Percentiles rank a stretch among this genome's conserved stretches.
phyloP scores from a whole-genome alignment of 208 protist genomes.

The Leishmania tropica region DNA sequence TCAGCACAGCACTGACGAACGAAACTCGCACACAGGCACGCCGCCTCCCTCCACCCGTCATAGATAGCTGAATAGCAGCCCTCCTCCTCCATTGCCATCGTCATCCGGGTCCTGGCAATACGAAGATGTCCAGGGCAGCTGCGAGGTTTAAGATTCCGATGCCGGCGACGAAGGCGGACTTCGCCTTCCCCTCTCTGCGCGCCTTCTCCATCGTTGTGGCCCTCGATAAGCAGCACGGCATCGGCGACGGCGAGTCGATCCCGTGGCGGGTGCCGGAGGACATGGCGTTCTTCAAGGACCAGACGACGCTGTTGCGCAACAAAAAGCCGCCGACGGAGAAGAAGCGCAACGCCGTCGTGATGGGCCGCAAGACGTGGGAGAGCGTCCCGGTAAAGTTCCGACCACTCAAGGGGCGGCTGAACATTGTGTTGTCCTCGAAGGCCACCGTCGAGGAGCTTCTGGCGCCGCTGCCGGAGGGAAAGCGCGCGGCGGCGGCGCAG shows the following conservation, averaged over 20 bases:
- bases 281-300: slow-evolving; percentile 85
- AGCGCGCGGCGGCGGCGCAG: slow-evolving; percentile 43
- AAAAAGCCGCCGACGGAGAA: slow-evolving; percentile 46
- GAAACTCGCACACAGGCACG: background rate
- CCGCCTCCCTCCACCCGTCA: background rate
- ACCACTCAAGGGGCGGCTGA: slow-evolving; percentile 90
- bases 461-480: slow-evolving; percentile 40
- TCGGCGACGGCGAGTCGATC: slow-evolving; percentile 81
- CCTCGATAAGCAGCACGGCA: slow-evolving; percentile 64
- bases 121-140: slow-evolving; percentile 9
- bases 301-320: slow-evolving; percentile 77
- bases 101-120: background rate
- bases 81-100: background rate
- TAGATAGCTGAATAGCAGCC: background rate
- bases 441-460: slow-evolving; percentile 53
- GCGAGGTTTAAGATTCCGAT: slow-evolving; percentile 74
- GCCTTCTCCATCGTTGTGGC: slow-evolving; percentile 83
- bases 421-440: slow-evolving; percentile 87
- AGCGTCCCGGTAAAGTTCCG: slow-evolving; percentile 92
- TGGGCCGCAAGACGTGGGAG: slow-evolving; percentile 98
- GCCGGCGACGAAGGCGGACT: slow-evolving; percentile 52
- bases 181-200: slow-evolving; percentile 55
- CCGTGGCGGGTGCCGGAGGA: slow-evolving; percentile 91
- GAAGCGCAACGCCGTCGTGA: slow-evolving; percentile 95
- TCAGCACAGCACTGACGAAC: background rate